phyloP scores from a whole-genome alignment of 1,139 yeast genomes.

The Hansenula lynferdii region DNA sequence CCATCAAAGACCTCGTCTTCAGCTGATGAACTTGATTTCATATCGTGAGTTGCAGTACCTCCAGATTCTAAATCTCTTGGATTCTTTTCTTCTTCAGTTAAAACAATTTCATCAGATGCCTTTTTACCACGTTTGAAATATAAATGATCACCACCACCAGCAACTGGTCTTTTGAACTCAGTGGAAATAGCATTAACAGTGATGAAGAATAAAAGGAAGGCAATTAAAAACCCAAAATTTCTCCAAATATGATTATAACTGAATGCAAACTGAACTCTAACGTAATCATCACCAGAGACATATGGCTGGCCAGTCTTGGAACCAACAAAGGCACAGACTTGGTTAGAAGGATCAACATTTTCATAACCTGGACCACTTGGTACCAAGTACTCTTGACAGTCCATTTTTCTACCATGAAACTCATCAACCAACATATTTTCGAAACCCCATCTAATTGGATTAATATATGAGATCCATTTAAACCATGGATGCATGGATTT shows the following conservation, averaged over 20 bases:
- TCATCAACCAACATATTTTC: constrained; percentile 52
- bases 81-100: not conserved
- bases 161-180: constrained; percentile 33
- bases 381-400: constrained; percentile 39
- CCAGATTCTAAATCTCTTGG: constrained; percentile 12
- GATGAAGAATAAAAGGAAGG: constrained; percentile 33
- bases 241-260: constrained; percentile 41
- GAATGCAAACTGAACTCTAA: constrained; percentile 33
- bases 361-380: constrained; percentile 52
- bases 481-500: constrained; percentile 64
- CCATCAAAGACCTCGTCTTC: constrained; percentile 6
- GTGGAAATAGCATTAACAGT: constrained; percentile 31
- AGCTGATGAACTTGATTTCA: constrained; percentile 12
- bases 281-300: constrained; percentile 42
- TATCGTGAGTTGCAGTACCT: not conserved
- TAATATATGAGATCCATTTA: constrained; percentile 54
- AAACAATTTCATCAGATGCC: constrained; percentile 1
- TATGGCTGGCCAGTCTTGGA: constrained; percentile 33
- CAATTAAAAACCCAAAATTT: constrained; percentile 43
- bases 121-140: constrained; percentile 29
- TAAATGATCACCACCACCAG: constrained; percentile 37
- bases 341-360: constrained; percentile 31
- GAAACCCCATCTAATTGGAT: constrained; percentile 53
- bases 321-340: constrained; percentile 48
- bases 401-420: constrained; percentile 51